These are phyloP conservation scores for Lasiosphaeris hirsuta DNA, from an alignment of 495 filamentous ascomycete genomes.

Conservation along the genomic window DNA sequence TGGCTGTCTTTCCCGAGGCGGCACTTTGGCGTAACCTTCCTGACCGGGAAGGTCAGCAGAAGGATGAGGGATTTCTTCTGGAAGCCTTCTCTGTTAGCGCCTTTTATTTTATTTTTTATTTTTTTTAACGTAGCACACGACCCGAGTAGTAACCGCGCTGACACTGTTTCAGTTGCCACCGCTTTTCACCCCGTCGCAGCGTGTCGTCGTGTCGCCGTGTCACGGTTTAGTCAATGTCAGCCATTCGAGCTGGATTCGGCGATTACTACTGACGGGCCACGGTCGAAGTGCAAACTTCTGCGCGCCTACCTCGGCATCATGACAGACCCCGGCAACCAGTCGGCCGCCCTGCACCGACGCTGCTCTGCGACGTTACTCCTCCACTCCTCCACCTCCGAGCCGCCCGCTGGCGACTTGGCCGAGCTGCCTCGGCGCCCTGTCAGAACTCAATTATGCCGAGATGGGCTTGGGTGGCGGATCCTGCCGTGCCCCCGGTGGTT, in stretches of 20 bases:
- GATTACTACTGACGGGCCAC: background rate
- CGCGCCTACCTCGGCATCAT: background rate
- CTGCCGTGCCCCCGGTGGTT: too few relatives aligned
- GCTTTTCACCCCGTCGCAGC: too few relatives aligned
- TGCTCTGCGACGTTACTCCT: background rate
- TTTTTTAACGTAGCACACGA: background rate
- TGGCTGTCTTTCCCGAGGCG: background rate
- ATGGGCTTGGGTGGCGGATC: background rate
- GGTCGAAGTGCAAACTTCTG: background rate
- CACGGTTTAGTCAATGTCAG: too few relatives aligned
- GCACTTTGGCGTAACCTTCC: background rate
- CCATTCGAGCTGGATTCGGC: too few relatives aligned
- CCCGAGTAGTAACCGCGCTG: background rate
- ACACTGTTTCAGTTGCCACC: background rate
- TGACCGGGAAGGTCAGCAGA: background rate
- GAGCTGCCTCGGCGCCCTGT: conserved; percentile 1
- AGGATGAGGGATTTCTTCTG: background rate
- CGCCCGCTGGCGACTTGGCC: too few relatives aligned
- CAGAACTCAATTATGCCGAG: conserved; percentile 1
- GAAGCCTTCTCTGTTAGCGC: background rate
- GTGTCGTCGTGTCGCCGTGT: too few relatives aligned
- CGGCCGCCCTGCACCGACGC: background rate
- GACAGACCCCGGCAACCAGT: background rate
- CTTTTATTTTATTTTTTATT: background rate
- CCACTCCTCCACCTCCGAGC: background rate